These are phyloP conservation scores for Anisogramma anomala DNA, from an alignment of 2,329 filamentous ascomycete species.

Conservation along the genomic window DNA sequence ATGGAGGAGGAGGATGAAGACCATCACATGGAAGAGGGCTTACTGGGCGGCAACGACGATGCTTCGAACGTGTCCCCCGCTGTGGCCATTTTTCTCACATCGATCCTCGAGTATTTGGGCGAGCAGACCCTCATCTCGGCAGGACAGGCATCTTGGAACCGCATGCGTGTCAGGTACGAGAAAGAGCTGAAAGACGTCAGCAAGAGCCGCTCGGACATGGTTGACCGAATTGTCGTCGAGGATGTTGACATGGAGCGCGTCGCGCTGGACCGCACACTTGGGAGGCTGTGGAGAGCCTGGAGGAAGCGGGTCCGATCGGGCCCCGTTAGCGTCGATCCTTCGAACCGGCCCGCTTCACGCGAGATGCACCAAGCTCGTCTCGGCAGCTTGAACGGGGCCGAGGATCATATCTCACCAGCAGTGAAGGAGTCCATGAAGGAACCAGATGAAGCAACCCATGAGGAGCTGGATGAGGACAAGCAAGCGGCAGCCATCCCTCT, in stretches of 20 bases:
- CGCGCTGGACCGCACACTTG: conserved; percentile 77
- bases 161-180: conserved; percentile 47
- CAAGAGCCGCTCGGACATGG: conserved; percentile 34
- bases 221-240: conserved; percentile 67
- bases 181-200: conserved; percentile 45
- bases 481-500: conserved; percentile 54
- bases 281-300: conserved; percentile 89
- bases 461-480: conserved; percentile 27
- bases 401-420: conserved; percentile 27
- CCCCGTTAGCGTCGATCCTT: conserved; percentile 33
- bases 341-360: conserved; percentile 38
- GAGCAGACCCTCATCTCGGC: conserved; percentile 84
- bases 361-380: conserved; percentile 28
- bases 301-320: conserved; percentile 64
- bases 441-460: conserved; percentile 5
- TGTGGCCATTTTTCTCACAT: conserved; percentile 90
- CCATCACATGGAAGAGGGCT: conserved; percentile 69
- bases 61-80: conserved; percentile 67
- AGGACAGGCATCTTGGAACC: conserved; percentile 68
- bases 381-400: conserved; percentile 26
- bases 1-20: conserved; percentile 98
- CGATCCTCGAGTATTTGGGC: conserved; percentile 85
- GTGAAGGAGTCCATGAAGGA: conserved; percentile 20
- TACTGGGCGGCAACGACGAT: conserved; percentile 50
- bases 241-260: conserved; percentile 89